Evolutionary conservation across 345 rosid species (phyloP), one percentile per base, ranked within the genome.

Genomic region (Reutealis trisperma): DNA sequence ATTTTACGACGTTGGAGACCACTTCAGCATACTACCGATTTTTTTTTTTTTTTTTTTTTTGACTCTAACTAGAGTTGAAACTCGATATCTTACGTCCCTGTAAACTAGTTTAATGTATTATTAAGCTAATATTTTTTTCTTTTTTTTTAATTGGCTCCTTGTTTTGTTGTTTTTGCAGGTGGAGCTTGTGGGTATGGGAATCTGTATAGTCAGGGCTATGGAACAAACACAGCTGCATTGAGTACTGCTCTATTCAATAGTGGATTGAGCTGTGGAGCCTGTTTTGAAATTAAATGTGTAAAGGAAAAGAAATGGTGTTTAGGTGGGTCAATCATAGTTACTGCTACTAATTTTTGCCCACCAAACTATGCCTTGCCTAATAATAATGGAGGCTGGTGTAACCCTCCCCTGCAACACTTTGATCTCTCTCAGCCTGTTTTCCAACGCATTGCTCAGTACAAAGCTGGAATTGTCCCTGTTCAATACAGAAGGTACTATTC

Each of bases 291-390:
- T 42, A 59, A 24, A 55, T 72, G 75, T 16, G 75, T 60, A 16
- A 59, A 59, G 42, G 75, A 72, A 15, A 59, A 42, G 0, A 37
- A 5, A 22, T 44, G 75, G 75, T 72, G 75, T 52, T 59, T 59
- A 24, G 52, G 8, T 2, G 75, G 57, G 30, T 72, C 66, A 8
- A 72, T 72, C 14, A 72, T 59, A 8, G 45, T 72, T 34, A 59
- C 75, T 24, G 75, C 66, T 9, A 72, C 75, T 44, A 72, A 72
- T 72, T 72, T 72, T 60, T 72, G 75, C 55, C 75, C 75, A 15
- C 75, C 67, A 60, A 72, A 72, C 34, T n/a, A 2, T 41, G 75
- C 67, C 6, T 34, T 58, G 27, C 75, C 75, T 4, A 72, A 72
- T 1, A 44, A 59, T 42, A n/a, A 24, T 44, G 75, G 75, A 42